Percentiles rank a stretch among this genome's conserved stretches.
These are phyloP conservation scores for Sherardia arvensis DNA, from an alignment of 257 asterid species.

Conservation along the genomic window DNA sequence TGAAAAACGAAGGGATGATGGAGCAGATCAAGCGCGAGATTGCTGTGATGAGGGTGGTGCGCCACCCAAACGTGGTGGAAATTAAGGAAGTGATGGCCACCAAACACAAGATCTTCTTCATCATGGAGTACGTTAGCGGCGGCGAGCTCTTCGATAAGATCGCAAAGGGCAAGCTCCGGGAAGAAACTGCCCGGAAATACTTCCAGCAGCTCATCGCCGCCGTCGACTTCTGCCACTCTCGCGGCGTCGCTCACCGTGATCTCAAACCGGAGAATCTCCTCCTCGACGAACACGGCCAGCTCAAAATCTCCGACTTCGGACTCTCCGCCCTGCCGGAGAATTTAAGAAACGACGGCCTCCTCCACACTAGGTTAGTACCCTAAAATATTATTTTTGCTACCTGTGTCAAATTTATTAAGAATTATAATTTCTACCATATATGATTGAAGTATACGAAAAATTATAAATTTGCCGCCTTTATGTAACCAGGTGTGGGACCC, in stretches of 20 bases:
- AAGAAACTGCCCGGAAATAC: constrained; percentile 46
- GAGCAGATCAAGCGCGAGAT: constrained; percentile 69
- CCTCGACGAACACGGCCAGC: constrained; percentile 53
- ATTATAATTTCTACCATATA: too few relatives aligned
- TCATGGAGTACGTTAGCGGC: constrained; percentile 68
- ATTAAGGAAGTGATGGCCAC: constrained; percentile 80
- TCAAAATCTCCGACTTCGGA: constrained; percentile 76
- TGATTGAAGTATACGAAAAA: too few relatives aligned
- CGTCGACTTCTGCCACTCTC: constrained; percentile 77
- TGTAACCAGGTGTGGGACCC: constrained; percentile 81
- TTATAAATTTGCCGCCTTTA: too few relatives aligned
- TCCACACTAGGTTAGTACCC: constrained; percentile 77
- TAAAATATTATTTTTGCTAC: too few relatives aligned
- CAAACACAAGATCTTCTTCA: constrained; percentile 55
- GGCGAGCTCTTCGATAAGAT: constrained; percentile 73
- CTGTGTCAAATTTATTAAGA: too few relatives aligned
- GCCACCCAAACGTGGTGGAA: constrained; percentile 74
- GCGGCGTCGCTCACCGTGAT: constrained; percentile 73
- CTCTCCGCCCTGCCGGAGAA: constrained; percentile 71
- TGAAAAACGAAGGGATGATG: constrained; percentile 43
- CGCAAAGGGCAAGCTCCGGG: constrained; percentile 43
- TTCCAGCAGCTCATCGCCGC: constrained; percentile 77
- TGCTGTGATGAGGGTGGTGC: constrained; percentile 61
- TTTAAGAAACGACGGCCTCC: constrained; percentile 46
- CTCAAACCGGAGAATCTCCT: constrained; percentile 73